These are phyloP conservation scores for Euphorbia neoarborescens DNA, from an alignment of 441 rosid species.

Conservation along the genomic window DNA sequence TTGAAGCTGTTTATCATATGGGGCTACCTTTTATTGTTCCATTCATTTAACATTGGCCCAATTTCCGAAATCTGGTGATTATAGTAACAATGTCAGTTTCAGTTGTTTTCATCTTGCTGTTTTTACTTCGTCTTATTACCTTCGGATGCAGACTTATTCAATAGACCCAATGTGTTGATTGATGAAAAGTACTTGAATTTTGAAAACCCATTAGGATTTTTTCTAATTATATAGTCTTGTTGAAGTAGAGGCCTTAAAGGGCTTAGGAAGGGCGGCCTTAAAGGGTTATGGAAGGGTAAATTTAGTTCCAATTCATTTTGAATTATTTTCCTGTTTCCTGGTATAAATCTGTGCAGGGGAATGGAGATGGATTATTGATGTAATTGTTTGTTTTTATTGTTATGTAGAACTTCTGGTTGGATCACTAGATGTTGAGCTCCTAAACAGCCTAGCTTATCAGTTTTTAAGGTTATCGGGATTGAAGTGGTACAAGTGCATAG, in stretches of 20 bases:
- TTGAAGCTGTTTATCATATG: not conserved
- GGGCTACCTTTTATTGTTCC: not conserved
- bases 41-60: not conserved
- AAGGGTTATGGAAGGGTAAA: not conserved
- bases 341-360: not conserved
- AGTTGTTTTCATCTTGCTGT: not conserved
- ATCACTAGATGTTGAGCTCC: not conserved
- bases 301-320: not conserved
- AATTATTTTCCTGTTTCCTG: conserved; percentile 1
- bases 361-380: not conserved
- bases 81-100: not conserved
- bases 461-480: not conserved
- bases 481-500: not conserved
- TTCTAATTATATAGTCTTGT: not conserved
- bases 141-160: not conserved
- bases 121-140: not conserved
- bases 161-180: not conserved
- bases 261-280: not conserved
- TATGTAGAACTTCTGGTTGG: not conserved
- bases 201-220: not conserved
- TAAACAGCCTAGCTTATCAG: not conserved
- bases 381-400: not conserved
- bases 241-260: not conserved
- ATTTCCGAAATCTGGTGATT: not conserved
- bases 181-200: not conserved